Base-by-base conservation (phyloP, 495 filamentous ascomycete species). In the Penicillium tannophilum region DNA sequence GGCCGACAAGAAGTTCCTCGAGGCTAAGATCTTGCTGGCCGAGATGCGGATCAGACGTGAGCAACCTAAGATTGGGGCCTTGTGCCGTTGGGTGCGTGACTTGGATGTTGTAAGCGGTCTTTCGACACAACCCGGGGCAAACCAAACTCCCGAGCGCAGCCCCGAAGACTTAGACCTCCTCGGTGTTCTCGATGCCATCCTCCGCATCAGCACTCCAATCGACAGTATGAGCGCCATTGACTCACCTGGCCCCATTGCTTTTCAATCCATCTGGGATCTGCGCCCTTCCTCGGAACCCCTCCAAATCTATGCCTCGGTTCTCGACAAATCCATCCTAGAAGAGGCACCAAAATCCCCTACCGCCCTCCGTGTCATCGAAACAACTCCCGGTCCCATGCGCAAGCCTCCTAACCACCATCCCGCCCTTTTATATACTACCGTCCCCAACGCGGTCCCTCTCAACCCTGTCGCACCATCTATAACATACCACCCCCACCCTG, bases 1-100 rank as follows among this genome's bases (percentile, higher is more conserved):
- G 52, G 60, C 62, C 28, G 73, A 76, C 35, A 65, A 66, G 43
- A 72, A 73, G 55, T 76, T 73, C 42, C 35, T 67, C 8, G 73
- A 76, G 28, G 73, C 73, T 48, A 74, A 56, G 31, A 60, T 76
- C 35, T 46, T 76, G 16, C 73, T 76, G 2, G 70, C 73, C 0
- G 73, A 76, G 59, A 73, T 76, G 73, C 63, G 71, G 16, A 70
- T 76, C n/a, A 28, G 70, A 17, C 55, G 67, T 0, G 70, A 76
- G 59, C 65, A 74, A 51, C 73, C 73, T 19, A 73, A 74, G 56
- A 76, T 76, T 35, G 73, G 73, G 54, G 72, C 73, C 6, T 62
- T 76, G 47, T 76, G 73, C 63, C 73, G 73, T 46, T 76, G 73
- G 73, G 73, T 74, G 3, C 70, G 73, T 53, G 73, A 76, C 52